Conservation (phyloP, 768 basidiomycete species). For the Heimioporus sp. region DNA sequence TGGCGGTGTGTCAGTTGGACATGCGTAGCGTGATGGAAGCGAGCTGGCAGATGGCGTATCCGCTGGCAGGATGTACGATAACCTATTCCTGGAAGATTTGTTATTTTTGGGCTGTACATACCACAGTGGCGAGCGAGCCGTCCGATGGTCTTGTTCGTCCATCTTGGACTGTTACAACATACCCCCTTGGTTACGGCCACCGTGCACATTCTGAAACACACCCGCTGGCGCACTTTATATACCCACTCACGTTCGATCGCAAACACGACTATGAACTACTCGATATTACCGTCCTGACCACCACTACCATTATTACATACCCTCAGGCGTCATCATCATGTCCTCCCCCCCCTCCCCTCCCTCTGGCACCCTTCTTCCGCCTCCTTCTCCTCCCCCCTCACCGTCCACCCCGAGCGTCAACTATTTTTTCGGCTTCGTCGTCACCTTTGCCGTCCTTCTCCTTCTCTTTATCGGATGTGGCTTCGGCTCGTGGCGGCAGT, state of each 20-base stretch:
- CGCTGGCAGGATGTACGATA: too few species aligned
- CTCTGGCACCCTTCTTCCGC: neutral
- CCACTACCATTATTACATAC: too few species aligned
- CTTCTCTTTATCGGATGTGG: slow-evolving; percentile 53
- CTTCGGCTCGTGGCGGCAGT: slow-evolving; percentile 44
- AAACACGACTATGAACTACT: neutral
- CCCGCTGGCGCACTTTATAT: neutral
- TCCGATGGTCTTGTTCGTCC: too few species aligned
- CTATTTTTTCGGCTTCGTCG: slow-evolving; percentile 34
- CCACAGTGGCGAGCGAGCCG: too few species aligned
- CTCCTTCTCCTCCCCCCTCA: neutral
- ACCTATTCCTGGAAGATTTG: too few species aligned
- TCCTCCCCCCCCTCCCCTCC: neutral
- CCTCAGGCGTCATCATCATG: neutral
- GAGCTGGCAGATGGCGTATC: too few species aligned
- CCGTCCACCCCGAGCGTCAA: slow-evolving; percentile 18
- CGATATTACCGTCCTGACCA: neutral
- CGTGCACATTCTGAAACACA: slow-evolving; percentile 16
- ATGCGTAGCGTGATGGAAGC: slow-evolving; percentile 10
- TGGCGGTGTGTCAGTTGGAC: slow-evolving; percentile 15
- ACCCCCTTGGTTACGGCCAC: slow-evolving; percentile 7
- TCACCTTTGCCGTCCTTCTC: slow-evolving; percentile 35
- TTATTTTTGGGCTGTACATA: too few species aligned
- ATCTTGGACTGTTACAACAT: too few species aligned
- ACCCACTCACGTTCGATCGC: slow-evolving; percentile 11